These are phyloP conservation scores for Colletotrichum horii DNA, from an alignment of 2,329 filamentous ascomycete genomes.

Conservation along the genomic window DNA sequence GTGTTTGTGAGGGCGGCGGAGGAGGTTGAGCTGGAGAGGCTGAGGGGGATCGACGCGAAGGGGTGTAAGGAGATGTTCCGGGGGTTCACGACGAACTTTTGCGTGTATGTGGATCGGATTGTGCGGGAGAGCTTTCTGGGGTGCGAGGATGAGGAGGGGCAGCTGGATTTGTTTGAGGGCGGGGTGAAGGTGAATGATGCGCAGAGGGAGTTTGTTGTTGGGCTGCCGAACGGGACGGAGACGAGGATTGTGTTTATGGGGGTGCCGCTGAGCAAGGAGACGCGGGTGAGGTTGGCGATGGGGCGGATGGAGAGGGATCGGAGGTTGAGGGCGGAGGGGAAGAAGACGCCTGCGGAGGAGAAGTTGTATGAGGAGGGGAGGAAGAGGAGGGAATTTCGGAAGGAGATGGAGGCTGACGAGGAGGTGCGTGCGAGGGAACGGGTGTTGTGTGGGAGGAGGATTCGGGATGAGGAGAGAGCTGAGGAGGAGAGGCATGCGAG, in stretches of 20 bases:
- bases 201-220: neutral
- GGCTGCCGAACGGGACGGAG: constrained; percentile 3
- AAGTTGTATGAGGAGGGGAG: neutral
- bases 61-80: neutral
- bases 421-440: neutral
- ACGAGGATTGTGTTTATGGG: neutral
- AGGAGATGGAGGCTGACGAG: neutral
- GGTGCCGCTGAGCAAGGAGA: neutral
- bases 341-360: neutral
- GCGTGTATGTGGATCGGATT: neutral
- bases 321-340: neutral
- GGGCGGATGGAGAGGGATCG: neutral
- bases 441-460: neutral
- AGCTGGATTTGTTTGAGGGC: neutral
- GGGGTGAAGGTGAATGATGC: neutral
- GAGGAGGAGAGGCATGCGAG: neutral
- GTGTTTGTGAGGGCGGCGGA: neutral
- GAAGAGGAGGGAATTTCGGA: neutral
- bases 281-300: neutral
- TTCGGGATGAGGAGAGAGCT: neutral
- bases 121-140: neutral
- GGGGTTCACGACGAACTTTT: constrained; percentile 15
- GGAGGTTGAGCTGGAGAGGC: neutral
- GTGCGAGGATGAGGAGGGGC: neutral
- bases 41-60: neutral